Base-by-base conservation (phyloP, 495 filamentous ascomycete genomes). In the Penicillium odoratum region DNA sequence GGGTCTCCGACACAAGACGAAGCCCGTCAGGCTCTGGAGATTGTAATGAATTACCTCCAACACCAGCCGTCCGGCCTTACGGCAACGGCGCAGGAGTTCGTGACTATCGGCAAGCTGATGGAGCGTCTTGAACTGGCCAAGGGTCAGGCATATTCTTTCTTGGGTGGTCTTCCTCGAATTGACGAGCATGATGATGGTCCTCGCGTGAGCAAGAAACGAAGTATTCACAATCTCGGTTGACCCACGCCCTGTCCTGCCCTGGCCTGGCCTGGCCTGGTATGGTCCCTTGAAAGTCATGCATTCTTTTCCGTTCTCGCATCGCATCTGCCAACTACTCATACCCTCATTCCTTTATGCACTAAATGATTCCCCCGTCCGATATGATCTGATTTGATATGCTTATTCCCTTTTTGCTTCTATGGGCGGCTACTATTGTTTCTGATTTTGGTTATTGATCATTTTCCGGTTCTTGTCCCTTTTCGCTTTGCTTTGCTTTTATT, bases 1-100 rank as follows among this genome's bases (percentile, higher is more conserved):
- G 69, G 77, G n/a, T 87, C 88, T 0, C 92, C 93, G 0, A 93
- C 90, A 1, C 91, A 92, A 67, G 94, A 97, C 59, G 93, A 98
- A 67, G 94, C 94, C 0, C 81, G 87, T 29, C 82, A 83, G 36
- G 95, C 94, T 3, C 81, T 97, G 21, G 92, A 97, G 65, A 82
- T 93, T 11, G 81, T 98, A 1, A 83, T 96, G 74, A 88, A 79
- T 52, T 98, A 92, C 69, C 89, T 97, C 72, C 81, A 89, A 60
- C 83, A 87, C 46, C 85, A 91, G 62, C 85, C 88, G 2, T 69
- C 82, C 2, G 85, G 82, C 1, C 83, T 86, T 0, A 82, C 87
- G 21, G 87, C 91, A 31, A 82, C 87, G 21, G 87, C 91, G 29
- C 85, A 92, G 68, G 94, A 98, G 59, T 95, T 89, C 69, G 60